Conservation (phyloP, 1,284 basidiomycete species). For the Chalciporus sp. region DNA sequence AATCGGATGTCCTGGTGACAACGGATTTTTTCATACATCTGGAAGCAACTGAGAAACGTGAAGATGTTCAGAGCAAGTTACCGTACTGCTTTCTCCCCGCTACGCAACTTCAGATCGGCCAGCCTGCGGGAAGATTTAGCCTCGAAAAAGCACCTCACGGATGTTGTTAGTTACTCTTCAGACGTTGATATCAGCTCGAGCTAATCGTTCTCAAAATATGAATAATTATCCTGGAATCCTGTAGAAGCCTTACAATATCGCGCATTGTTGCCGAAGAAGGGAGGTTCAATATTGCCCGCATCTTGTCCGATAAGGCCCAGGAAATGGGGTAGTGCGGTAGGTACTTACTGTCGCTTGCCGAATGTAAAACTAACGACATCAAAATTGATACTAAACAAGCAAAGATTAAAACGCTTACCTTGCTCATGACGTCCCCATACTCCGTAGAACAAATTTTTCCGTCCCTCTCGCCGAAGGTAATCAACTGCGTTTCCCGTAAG, state of each 20-base stretch:
- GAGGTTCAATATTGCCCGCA: slow-evolving; percentile 65
- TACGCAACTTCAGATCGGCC: slow-evolving; percentile 63
- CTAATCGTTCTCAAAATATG: slow-evolving; percentile 38
- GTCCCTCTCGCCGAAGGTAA: slow-evolving; percentile 45
- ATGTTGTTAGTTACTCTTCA: slow-evolving; percentile 56
- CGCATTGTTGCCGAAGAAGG: slow-evolving; percentile 54
- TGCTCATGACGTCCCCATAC: slow-evolving; percentile 85
- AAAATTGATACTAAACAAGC: background rate
- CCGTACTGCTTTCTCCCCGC: slow-evolving; percentile 68
- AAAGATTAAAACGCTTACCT: slow-evolving; percentile 44
- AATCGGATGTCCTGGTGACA: slow-evolving; percentile 74
- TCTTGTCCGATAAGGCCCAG: slow-evolving; percentile 44
- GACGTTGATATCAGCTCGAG: slow-evolving; percentile 64
- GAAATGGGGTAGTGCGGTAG: background rate
- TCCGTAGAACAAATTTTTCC: slow-evolving; percentile 61
- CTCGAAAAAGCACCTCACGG: background rate
- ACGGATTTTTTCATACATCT: slow-evolving; percentile 68
- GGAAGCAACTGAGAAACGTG: background rate
- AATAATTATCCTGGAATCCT: background rate
- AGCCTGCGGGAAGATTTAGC: slow-evolving; percentile 45
- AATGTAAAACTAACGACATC: slow-evolving; percentile 62
- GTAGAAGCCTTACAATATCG: slow-evolving; percentile 57
- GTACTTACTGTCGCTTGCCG: slow-evolving; percentile 61
- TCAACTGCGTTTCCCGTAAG: slow-evolving; percentile 60
- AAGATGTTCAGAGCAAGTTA: background rate